These are phyloP conservation scores for Limonomyces culmigenus DNA, from an alignment of 1,284 basidiomycete species.

Conservation along the genomic window DNA sequence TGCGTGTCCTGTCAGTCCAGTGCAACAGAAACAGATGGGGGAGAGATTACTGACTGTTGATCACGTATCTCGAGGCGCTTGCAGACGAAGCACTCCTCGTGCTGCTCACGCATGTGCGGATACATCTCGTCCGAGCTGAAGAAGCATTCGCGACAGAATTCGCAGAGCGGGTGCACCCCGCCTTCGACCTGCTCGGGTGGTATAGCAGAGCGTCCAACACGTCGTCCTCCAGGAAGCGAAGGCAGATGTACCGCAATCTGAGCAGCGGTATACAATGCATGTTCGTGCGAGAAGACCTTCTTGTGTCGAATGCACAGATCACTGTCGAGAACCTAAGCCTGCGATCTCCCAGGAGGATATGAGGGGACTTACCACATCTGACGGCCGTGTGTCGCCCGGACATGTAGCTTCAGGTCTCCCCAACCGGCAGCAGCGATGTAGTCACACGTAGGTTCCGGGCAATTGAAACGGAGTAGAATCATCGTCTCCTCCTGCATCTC, in stretches of 20 bases:
- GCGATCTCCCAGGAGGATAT: constrained; percentile 2
- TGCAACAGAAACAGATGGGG: constrained; percentile 2
- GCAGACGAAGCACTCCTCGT: constrained; percentile 97
- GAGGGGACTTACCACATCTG: constrained; percentile 55
- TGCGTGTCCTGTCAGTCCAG: not conserved
- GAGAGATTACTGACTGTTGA: constrained; percentile 65
- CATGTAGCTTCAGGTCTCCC: constrained; percentile 77
- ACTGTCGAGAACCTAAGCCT: constrained; percentile 21
- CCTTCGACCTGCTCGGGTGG: constrained; percentile 44
- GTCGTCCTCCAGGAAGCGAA: constrained; percentile 38
- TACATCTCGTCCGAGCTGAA: constrained; percentile 90
- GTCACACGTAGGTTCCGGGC: constrained; percentile 67
- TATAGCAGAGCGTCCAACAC: constrained; percentile 16
- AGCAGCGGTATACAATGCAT: constrained; percentile 64
- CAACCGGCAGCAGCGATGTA: constrained; percentile 69
- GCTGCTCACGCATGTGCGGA: constrained; percentile 81
- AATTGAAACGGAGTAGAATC: constrained; percentile 82
- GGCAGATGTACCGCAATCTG: constrained; percentile 68
- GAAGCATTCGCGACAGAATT: constrained; percentile 84
- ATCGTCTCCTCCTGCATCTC: constrained; percentile 94
- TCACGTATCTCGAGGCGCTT: constrained; percentile 64
- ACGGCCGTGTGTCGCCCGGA: constrained; percentile 57
- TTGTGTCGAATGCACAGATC: constrained; percentile 82
- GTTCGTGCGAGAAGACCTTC: constrained; percentile 95
- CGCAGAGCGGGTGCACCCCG: constrained; percentile 70